Evolutionary conservation across 352 stramenopile genomes (phyloP), one percentile per base, ranked within the genome.

Genomic region (Thalassiosira gravida): DNA sequence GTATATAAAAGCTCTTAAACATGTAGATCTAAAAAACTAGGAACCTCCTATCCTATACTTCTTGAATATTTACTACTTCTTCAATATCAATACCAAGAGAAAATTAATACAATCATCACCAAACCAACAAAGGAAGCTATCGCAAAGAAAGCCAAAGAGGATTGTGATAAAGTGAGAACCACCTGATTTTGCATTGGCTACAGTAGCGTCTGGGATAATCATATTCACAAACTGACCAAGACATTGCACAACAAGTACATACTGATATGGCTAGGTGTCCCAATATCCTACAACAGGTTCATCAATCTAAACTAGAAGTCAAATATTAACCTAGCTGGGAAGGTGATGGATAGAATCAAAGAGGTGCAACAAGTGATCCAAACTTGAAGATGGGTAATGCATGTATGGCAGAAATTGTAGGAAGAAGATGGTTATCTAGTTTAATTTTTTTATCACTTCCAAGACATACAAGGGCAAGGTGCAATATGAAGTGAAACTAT

Each of bases 171-270:
- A 8, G 32, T 18, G 1, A 69, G 73, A 71, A 14, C 47, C 3
- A 69, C 52, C 1, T 82, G 56, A 39, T 82, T 82, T 35, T 72
- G 59, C 39, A 63, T 82, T 39, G 67, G 74, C 6, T 64, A 39
- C 52, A 77, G 46, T 13, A 57, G 35, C 0, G 47, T 73, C 39
- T 82, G 57, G 66, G 22, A 27, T 0, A 59, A 13, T 1, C 74
- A 58, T 35, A 64, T 77, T 25, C 37, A 24, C 32, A 42, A 53
- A 30, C 32, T 14, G 9, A n/a, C 77, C 6, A 72, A 69, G 14
- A 2, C 27, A 61, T 42, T 67, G 0, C 9, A 20, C 20, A 13
- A 67, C 29, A 55, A 53, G 24, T 55, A 67, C 39, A 42, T 42
- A 9, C 42, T 82, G 0, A 55, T 46, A 13, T 82, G 65, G 57